Evolutionary conservation across 805 yeast species (phyloP), one percentile per base, ranked within the genome.

Genomic region (Candida loeiensis): DNA sequence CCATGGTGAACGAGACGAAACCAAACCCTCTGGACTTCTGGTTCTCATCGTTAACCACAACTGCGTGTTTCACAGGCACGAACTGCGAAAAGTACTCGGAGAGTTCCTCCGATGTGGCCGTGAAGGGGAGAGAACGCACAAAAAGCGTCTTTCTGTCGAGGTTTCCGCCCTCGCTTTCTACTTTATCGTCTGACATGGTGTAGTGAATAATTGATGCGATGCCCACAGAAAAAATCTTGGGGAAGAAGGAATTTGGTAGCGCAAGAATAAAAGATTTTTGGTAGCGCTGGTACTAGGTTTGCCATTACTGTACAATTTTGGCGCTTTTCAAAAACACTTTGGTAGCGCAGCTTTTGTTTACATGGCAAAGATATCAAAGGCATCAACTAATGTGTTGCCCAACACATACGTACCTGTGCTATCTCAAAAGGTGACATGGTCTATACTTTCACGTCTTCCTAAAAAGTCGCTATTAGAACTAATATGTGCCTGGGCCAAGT

Each of bases 31-130:
- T 76, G 2, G 96, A 87, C 33, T 82, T 73, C 40, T 85, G 77
- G 25, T 82, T 79, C 8, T 70, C 69, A 56, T 90, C 96, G 28
- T 72, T 83, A 13, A 93, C 98, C 30, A 93, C 76, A 33, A 89
- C 90, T 2, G 97, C 95, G 63, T 93, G 99, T 63, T 83, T 89
- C 9, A 91, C 95, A 5, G 99, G 99, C 4, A 87, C 91, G 65
- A 89, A 83, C 48, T 88, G 88, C 1, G 98, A 84, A 57, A 93
- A 93, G 61, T 74, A 89, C 50, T 85, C 86, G 1, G 91, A 74
- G 30, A 93, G 71, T 51, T 87, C 80, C 44, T 88, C 96, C 16
- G 82, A 77, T 1, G 95, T 84, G 6, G 89, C 95, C 29, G 77
- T 81, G 44, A 71, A 69, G 2, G 98, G 98, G 25, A 91, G 71